phyloP scores from a whole-genome alignment of 345 rosid species.

The Aegle marmelos region DNA sequence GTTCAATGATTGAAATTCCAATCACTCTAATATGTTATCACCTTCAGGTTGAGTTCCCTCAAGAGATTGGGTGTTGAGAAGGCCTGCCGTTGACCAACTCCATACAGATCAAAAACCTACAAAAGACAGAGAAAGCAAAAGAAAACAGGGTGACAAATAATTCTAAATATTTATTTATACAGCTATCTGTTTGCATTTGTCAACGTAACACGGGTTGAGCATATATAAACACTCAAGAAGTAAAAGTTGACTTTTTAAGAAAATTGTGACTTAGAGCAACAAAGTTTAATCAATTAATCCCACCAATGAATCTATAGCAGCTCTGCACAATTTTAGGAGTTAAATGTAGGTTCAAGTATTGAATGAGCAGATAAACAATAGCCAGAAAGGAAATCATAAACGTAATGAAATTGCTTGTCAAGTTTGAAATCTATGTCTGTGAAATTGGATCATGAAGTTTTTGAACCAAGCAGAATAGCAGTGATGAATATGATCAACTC shows the following conservation, averaged over 20 bases:
- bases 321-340: background rate
- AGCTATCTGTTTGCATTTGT: background rate
- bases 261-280: background rate
- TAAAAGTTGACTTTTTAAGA: background rate
- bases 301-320: background rate
- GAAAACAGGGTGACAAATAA: background rate
- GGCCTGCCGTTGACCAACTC: conserved; percentile 66
- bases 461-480: background rate
- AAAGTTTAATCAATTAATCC: background rate
- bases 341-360: background rate
- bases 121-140: conserved; percentile 4
- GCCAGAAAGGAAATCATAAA: background rate
- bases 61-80: conserved; percentile 64
- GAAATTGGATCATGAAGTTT: background rate
- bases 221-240: background rate
- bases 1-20: background rate
- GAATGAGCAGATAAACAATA: background rate
- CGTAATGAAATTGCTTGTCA: background rate
- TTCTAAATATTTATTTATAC: background rate
- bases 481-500: background rate
- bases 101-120: conserved; percentile 84
- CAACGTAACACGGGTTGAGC: background rate
- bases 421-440: background rate
- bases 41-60: conserved; percentile 76
- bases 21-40: conserved; percentile 16